A percentile compares a stretch with the other conserved stretches of the same genome.
Evolutionary conservation across 192 early-diverging fungal genomes (phyloP).

Genomic region (Umbelopsis isabellina): DNA sequence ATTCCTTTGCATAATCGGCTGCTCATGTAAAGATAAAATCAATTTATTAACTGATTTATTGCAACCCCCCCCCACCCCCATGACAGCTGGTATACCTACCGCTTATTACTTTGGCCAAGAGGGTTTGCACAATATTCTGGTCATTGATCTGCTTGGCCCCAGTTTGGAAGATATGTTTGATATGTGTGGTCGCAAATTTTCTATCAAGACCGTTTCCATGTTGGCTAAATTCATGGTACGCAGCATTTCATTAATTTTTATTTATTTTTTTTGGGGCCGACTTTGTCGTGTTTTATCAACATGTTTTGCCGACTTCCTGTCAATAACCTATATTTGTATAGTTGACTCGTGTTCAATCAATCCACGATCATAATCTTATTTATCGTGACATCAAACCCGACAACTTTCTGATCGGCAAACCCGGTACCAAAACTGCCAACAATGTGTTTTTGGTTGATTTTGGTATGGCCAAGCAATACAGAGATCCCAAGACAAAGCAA

Average conservation of each 20-base stretch:
- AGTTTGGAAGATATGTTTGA: slow-evolving; percentile 97
- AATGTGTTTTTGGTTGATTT: slow-evolving; percentile 93
- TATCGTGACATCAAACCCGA: slow-evolving; percentile 99
- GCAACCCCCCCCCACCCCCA: too few species aligned
- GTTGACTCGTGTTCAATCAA: slow-evolving; percentile 81
- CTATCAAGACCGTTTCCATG: slow-evolving; percentile 94
- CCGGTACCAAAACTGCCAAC: slow-evolving; percentile 62
- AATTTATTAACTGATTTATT: too few species aligned
- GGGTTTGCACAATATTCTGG: slow-evolving; percentile 93
- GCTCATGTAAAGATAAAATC: background rate
- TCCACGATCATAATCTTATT: slow-evolving; percentile 94
- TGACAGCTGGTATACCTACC: slow-evolving; percentile 80
- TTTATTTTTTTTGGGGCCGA: background rate
- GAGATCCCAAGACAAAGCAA: slow-evolving; percentile 94
- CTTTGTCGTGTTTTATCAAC: background rate
- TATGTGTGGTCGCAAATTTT: slow-evolving; percentile 88
- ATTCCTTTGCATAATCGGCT: background rate
- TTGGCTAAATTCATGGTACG: slow-evolving; percentile 94
- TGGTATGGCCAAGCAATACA: slow-evolving; percentile 98
- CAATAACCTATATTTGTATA: slow-evolving; percentile 26
- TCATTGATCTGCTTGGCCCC: slow-evolving; percentile 93
- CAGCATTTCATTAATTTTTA: background rate
- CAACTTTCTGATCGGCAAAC: slow-evolving; percentile 94
- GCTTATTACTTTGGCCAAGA: slow-evolving; percentile 98
- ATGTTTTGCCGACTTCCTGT: background rate